These are phyloP conservation scores for Mucor plumbeus DNA, from an alignment of 371 early-diverging fungal genomes.

Conservation along the genomic window DNA sequence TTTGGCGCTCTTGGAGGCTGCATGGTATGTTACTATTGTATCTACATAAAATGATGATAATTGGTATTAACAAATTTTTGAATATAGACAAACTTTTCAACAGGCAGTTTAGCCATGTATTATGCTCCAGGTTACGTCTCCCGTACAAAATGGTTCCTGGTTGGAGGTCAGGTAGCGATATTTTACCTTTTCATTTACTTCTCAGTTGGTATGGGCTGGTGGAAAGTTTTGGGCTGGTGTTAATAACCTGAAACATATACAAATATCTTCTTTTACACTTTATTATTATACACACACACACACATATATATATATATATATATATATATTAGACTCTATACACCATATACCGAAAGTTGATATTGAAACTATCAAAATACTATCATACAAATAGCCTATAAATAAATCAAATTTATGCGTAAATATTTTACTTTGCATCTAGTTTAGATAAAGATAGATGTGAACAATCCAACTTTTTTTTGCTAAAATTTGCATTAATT, in stretches of 20 bases:
- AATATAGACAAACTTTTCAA: conserved; percentile 65
- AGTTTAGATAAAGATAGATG: too few relatives aligned
- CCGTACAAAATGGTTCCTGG: conserved; percentile 63
- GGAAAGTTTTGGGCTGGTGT: conserved; percentile 60
- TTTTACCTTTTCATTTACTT: conserved; percentile 61
- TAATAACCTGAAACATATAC: not conserved
- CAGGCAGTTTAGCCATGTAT: conserved; percentile 66
- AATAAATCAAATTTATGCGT: too few relatives aligned
- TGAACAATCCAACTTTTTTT: too few relatives aligned
- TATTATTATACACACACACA: too few relatives aligned
- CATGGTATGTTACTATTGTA: conserved; percentile 46
- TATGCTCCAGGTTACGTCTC: conserved; percentile 64
- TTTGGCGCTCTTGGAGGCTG: conserved; percentile 71
- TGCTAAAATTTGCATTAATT: too few relatives aligned
- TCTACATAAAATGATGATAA: not conserved
- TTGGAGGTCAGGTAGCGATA: conserved; percentile 60
- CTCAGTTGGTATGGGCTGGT: conserved; percentile 74
- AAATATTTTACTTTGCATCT: too few relatives aligned
- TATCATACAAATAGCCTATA: too few relatives aligned
- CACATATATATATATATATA: not conserved
- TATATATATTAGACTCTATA: not conserved
- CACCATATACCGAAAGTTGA: not conserved
- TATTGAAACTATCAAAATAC: not conserved
- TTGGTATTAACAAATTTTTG: not conserved
- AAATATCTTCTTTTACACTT: too few relatives aligned